Percentiles rank a stretch among this genome's conserved stretches.
Evolutionary conservation across 371 early-diverging fungal genomes (phyloP).

Genomic region (Mucor lusitanicus): DNA sequence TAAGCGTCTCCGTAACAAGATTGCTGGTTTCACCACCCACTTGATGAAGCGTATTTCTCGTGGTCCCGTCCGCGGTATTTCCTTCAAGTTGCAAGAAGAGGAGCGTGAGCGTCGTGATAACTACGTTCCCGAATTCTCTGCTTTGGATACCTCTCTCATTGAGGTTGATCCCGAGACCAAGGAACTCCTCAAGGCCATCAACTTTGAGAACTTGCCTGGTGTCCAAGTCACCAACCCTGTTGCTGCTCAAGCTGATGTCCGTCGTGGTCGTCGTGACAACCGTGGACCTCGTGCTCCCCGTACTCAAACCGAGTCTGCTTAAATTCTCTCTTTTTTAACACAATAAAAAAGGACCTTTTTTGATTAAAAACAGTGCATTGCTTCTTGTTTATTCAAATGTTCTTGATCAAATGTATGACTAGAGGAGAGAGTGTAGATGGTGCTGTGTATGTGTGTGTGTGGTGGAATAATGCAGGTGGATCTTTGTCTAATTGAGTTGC

Average conservation of each 20-base stretch:
- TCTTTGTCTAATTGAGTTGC: conserved; percentile 17
- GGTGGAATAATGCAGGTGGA: background rate
- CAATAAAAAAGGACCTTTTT: background rate
- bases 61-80: conserved; percentile 99
- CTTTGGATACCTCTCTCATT: conserved; percentile 91
- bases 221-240: conserved; percentile 62
- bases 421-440: no score
- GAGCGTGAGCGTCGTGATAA: conserved; percentile 99
- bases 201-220: conserved; percentile 85
- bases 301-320: conserved; percentile 14
- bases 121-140: conserved; percentile 99
- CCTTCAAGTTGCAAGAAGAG: conserved; percentile 99
- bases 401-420: no score
- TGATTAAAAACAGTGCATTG: background rate
- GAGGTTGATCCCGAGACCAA: conserved; percentile 96
- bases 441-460: background rate
- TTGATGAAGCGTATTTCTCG: conserved; percentile 99
- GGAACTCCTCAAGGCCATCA: conserved; percentile 91
- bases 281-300: conserved; percentile 34
- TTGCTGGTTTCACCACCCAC: conserved; percentile 99
- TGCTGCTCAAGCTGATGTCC: conserved; percentile 37
- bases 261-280: conserved; percentile 34
- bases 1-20: conserved; percentile 99
- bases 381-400: background rate
- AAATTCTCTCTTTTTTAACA: conserved; percentile 5